Conservation (phyloP, 768 basidiomycete genomes). For the Mycena galopus region DNA sequence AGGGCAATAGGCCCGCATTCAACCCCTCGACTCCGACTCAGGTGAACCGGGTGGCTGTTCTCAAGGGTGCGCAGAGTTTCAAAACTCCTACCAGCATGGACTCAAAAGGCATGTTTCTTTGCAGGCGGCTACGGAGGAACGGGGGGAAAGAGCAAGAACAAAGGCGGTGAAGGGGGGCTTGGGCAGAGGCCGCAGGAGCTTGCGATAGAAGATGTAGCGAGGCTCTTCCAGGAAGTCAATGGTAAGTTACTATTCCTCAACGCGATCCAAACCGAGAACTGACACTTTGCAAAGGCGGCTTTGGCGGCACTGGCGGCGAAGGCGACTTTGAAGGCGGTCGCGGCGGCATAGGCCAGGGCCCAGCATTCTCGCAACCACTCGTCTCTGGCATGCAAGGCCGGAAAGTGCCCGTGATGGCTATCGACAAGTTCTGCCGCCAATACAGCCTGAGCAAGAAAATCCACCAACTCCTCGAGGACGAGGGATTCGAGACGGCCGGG, state of each 20-base stretch:
- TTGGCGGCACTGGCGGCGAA: not conserved
- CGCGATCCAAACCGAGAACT: not conserved
- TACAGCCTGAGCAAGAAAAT: conserved; percentile 1
- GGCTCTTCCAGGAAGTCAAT: not conserved
- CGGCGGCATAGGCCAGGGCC: not conserved
- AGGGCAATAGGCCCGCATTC: no score
- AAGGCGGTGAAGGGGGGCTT: not conserved
- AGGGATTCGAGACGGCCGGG: not conserved
- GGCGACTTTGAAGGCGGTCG: not conserved
- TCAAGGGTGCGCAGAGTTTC: no score
- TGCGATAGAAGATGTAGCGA: no score
- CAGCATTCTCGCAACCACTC: not conserved
- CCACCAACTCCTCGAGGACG: not conserved
- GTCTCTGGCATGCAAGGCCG: not conserved
- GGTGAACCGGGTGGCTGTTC: no score
- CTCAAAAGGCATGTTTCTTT: no score
- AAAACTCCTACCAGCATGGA: no score
- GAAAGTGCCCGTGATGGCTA: no score
- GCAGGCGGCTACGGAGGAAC: not conserved
- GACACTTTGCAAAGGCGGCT: not conserved
- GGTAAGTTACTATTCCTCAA: not conserved
- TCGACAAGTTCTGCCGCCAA: not conserved
- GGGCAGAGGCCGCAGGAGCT: not conserved
- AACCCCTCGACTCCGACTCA: no score
- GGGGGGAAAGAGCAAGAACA: not conserved